Evolutionary conservation across 371 early-diverging fungal genomes (phyloP), one percentile per base, ranked within the genome.

Genomic region (Lichtheimia ramosa): DNA sequence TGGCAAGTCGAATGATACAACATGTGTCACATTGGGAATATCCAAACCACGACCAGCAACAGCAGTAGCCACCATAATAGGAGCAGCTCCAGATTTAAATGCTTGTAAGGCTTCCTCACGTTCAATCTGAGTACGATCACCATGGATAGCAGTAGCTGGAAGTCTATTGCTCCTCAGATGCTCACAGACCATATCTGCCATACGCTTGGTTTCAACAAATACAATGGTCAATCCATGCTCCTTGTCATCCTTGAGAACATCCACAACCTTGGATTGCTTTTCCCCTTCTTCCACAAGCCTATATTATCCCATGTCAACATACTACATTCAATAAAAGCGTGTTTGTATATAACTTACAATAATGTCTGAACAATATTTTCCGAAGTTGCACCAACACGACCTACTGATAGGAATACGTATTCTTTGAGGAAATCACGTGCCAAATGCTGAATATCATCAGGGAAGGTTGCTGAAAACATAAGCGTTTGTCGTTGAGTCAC

Each of bases 31-130:
- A 60, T 93, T 92, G 61, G 92, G 89, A 48, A 92, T 92, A 74
- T 93, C 99, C 20, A 99, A 73, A 52, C 99, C 99, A 82, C 99
- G 91, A 25, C 99, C 96, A 54, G 98, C 99, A 5, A 99, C 97
- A 49, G 99, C 99, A 13, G 99, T 99, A n/a, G 99, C 99, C 6
- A 99, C 97, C 82, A 99, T 83, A 57, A 98, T 87, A 10, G 96
- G 95, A 16, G 92, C 87, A 43, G 86, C 83, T 15, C 93, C 96
- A n/a, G 84, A 77, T 60, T 91, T 88, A 87, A 99, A 99, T 55
- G 81, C 81, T 49, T 85, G 85, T 15, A 99, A 76, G 2, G 96
- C 96, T 16, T 84, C 83, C 73, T 99, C 99, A 65, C 99, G 97
- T 73, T 97, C 97, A 27, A 89, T 79, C 74, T 99, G 98, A n/a